Evolutionary conservation across 2,329 filamentous ascomycete genomes (phyloP), one percentile per base, ranked within the genome.

Genomic region (Coniella vitis): DNA sequence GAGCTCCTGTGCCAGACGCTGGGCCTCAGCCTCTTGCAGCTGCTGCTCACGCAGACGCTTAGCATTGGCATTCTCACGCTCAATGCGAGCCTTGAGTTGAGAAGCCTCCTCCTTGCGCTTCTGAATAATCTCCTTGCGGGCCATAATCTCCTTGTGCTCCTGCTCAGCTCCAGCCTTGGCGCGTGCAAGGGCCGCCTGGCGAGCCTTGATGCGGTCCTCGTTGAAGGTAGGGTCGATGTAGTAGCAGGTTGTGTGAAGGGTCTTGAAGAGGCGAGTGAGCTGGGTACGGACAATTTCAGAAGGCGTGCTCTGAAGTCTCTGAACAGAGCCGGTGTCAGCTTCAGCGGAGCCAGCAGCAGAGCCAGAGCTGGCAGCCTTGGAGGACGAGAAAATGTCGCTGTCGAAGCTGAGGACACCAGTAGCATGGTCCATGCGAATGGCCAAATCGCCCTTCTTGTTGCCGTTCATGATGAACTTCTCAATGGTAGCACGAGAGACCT

Each of bases 401-500:
- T 98, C 93, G 61, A 98, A 98, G 66, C 90, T 96, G 53, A 98
- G 81, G 43, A 96, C 87, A 53, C 93, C 90, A 47, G 90, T 91
- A 54, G 90, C 90, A 65, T 98, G 93, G 65, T 97, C 88, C 70
- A 97, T 89, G 54, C 93, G 90, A 60, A 98, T 94, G 47, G 93
- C 87, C 39, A 98, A 79, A 61, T 98, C 93, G 49, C 93, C 93
- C 81, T 98, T 98, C 83, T 98, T 98, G 80, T 95, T 97, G 56
- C 93, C 93, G 69, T 98, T 98, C 93, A 98, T 98, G 77, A 98
- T 97, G 77, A 98, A 98, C 74, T 97, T 98, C 76, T 98, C 93
- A 58, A 98, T 94, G 54, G 88, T 95, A 57, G 85, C 83, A 47
- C 87, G 84, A 55, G 81, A 86, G 58, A 97, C 90, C 71, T 96